Percentiles rank a stretch among this genome's conserved stretches.
Evolutionary conservation across 1,139 yeast genomes (phyloP).

Genomic region (Yamadazyma atlantica): DNA sequence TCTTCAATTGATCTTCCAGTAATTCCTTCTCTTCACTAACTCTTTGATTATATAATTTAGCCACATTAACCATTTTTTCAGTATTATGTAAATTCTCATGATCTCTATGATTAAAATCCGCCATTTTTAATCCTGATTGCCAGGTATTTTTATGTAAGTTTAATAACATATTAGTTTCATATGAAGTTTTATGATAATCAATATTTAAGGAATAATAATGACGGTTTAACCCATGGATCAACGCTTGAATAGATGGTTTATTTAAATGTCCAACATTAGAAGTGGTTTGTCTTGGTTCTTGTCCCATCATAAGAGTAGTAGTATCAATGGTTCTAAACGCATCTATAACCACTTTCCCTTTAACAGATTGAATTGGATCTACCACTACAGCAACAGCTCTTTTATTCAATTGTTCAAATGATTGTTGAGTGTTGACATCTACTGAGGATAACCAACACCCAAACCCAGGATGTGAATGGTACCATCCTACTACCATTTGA

Average conservation of each 20-base stretch:
- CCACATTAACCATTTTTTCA: slow-evolving; percentile 82
- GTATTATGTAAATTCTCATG: slow-evolving; percentile 72
- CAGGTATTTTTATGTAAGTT: slow-evolving; percentile 94
- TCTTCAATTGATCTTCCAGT: slow-evolving; percentile 84
- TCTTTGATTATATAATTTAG: slow-evolving; percentile 85
- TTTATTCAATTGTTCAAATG: slow-evolving; percentile 91
- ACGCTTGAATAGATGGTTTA: slow-evolving; percentile 97
- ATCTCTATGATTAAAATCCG: slow-evolving; percentile 78
- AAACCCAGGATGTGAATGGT: slow-evolving; percentile 98
- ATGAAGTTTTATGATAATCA: slow-evolving; percentile 88
- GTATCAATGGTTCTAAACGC: slow-evolving; percentile 95
- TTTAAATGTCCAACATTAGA: slow-evolving; percentile 93
- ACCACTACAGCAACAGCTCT: slow-evolving; percentile 97
- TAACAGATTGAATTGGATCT: slow-evolving; percentile 97
- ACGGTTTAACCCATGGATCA: slow-evolving; percentile 95
- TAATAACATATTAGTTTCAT: slow-evolving; percentile 91
- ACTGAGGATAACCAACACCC: slow-evolving; percentile 99
- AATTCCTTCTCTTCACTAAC: slow-evolving; percentile 92
- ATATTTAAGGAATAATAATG: slow-evolving; percentile 95
- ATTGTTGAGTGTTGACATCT: slow-evolving; percentile 96
- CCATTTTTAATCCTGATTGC: slow-evolving; percentile 87
- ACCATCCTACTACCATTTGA: slow-evolving; percentile 99
- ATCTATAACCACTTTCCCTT: slow-evolving; percentile 98
- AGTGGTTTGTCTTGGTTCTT: slow-evolving; percentile 97
- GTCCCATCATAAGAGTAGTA: slow-evolving; percentile 88